Base-by-base conservation (phyloP, 1,139 yeast species). In the Protomyces lactucae-debilis region DNA sequence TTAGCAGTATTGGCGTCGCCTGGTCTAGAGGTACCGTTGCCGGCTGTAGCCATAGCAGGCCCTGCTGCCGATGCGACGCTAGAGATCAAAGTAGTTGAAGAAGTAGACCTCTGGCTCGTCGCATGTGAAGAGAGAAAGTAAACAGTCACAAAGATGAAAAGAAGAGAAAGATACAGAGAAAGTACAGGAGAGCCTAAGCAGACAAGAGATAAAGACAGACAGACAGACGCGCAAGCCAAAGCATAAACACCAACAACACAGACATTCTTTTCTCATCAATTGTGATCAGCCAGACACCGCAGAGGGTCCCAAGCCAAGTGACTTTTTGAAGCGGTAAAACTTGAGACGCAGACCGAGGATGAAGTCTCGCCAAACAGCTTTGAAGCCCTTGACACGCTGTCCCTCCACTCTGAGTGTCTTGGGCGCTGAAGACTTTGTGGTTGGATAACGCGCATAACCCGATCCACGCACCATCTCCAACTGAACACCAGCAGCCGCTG, bases 361-460 rank as follows among this genome's bases (percentile, higher is more conserved):
- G 53, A 59, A 59, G 21, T 59, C 52, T n/a, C 63, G 55, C 63
- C 63, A 59, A 32, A 59, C 63, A n/a, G 63, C 63, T 16, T 51
- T 25, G 57, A 59, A 59, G n/a, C 63, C 63, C 48, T 59, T 59
- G 63, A 59, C 63, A 39, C 54, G 53, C 45, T 59, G 28, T 16
- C 54, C 57, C 36, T 59, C 63, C 12, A 59, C 57, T 5, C 63
- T 40, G 16, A 59, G 52, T 18, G 63, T 59, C 32, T 55, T 59
- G 12, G 56, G 57, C 48, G 48, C 48, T 18, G 48, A 43, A 5
- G 48, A 43, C 40, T 52, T 59, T 32, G 63, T 59, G 35, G 63
- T 59, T 14, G 63, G 63, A 43, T 59, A 59, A n/a, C 63, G 56
- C 8, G 63, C 56, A 32, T 59, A 59, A 28, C 63, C 63, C 23